Base-by-base conservation (phyloP, 2,329 filamentous ascomycete species). In the Chaetomiaceae sp. region DNA sequence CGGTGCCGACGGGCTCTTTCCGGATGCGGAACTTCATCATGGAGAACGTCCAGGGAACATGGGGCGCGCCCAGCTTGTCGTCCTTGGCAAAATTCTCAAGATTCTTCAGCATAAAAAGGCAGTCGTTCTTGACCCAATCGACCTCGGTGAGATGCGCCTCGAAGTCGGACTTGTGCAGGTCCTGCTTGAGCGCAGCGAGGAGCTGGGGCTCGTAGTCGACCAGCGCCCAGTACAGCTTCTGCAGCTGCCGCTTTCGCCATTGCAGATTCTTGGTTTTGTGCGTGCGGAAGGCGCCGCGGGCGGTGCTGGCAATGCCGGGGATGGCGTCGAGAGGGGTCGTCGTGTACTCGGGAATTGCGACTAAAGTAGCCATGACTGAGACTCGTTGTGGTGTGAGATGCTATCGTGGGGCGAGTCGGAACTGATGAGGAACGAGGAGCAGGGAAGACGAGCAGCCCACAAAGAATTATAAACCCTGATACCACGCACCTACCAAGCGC, bases 171-270 rank as follows among this genome's bases (percentile, higher is more conserved):
- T 95, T 95, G 64, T 80, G 77, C 54, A 97, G 70, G 62, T 98
- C 93, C 57, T 78, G 74, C 62, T 78, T 75, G 62, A 88, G 78
- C 18, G 91, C 88, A 64, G 88, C 85, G 55, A 80, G 63, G 51
- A 97, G 75, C 57, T 84, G 77, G 37, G 80, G 72, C 47, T 82
- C 76, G 63, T 87, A 83, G 72, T 97, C 91, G 55, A 81, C 81
- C 56, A 96, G 66, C 7, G 79, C 89, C 93, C 93, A 97, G 73
- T 95, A 97, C 47, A 97, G 82, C 75, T 89, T 91, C 58, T 90
- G 85, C 51, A 98, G 80, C 74, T 97, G 93, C 45, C 80, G 75
- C 53, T 90, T 73, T 53, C 93, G 83, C 71, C 85, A 97, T 60
- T 87, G 78, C 50, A 96, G 63, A 45, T 87, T 77, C 62, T 88